Evolutionary conservation across 192 early-diverging fungal genomes (phyloP).

Genomic region (Umbelopsis ramanniana): DNA sequence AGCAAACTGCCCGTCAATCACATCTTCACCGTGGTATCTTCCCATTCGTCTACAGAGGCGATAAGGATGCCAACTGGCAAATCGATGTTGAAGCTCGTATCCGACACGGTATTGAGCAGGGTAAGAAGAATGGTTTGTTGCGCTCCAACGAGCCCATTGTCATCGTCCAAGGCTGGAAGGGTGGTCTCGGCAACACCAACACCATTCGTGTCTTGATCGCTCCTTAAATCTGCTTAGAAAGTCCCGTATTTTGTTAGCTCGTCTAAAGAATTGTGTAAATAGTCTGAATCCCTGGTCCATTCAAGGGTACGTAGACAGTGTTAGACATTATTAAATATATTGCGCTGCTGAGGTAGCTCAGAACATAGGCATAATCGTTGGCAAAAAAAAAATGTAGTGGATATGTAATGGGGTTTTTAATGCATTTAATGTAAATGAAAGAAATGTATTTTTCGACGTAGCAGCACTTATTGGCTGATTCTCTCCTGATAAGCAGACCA

Average conservation of each 20-base stretch:
- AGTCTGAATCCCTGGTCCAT: neutral
- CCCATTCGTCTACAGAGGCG: slow-evolving; percentile 61
- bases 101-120: slow-evolving; percentile 68
- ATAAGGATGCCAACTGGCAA: slow-evolving; percentile 55
- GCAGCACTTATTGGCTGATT: neutral
- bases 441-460: neutral
- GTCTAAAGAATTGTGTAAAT: slow-evolving; percentile 14
- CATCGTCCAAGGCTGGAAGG: slow-evolving; percentile 84
- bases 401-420: neutral
- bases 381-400: neutral
- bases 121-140: slow-evolving; percentile 65
- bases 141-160: slow-evolving; percentile 73
- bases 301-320: slow-evolving; percentile 2
- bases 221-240: slow-evolving; percentile 23
- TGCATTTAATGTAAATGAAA: too few species aligned
- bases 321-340: slow-evolving; percentile 1
- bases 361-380: neutral
- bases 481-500: slow-evolving; percentile 88
- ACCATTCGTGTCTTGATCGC: slow-evolving; percentile 73
- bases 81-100: slow-evolving; percentile 73
- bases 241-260: neutral
- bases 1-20: slow-evolving; percentile 66
- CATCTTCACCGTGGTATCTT: slow-evolving; percentile 77
- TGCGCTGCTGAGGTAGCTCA: neutral
- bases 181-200: slow-evolving; percentile 83